Evolutionary conservation across 805 yeast genomes (phyloP), one percentile per base, ranked within the genome.

Genomic region (Candida sanyiensis): DNA sequence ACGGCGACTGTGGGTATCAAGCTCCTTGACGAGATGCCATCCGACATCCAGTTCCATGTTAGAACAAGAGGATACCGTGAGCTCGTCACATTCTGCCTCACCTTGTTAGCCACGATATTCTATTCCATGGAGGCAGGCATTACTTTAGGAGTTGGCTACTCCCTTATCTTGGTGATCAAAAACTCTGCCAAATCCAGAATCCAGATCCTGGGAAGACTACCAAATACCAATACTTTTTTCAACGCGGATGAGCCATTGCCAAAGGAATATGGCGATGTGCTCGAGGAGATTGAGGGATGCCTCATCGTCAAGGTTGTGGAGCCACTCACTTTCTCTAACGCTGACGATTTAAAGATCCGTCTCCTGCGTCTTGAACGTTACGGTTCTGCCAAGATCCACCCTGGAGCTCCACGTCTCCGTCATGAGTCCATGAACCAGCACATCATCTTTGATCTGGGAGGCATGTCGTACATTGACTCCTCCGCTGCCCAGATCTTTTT

Each of bases 81-180:
- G 52, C 56, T 90, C 4, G 56, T 75, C 6, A 80, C 89, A 0
- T 77, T 85, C 50, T 60, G 66, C 12, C 65, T 82, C n/a, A 83
- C 93, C 0, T 64, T 83, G 6, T 28, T 69, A 2, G 70, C 79
- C 1, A 81, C 95, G 0, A 54, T 83, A 17, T 73, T 78, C 48
- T 80, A 72, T 57, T 87, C 97, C 0, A 79, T 89, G 56, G 96
- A 90, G 58, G 78, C 83, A 12, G 97, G 98, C 2, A 86, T 93
- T 34, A 77, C 83, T 3, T 72, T 86, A n/a, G 97, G 98, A 0
- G 77, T 85, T 34, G 75, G 76, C 0, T 84, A 86, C 49, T 87
- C 94, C 29, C 63, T 90, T 15, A 67, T 89, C 24, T 66, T 94
- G 40, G 89, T 90, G 5, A 73, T 88, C 22, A 82, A 76, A 47